Evolutionary conservation across 805 yeast genomes (phyloP).

Genomic region (Jamesozyma rosinii): DNA sequence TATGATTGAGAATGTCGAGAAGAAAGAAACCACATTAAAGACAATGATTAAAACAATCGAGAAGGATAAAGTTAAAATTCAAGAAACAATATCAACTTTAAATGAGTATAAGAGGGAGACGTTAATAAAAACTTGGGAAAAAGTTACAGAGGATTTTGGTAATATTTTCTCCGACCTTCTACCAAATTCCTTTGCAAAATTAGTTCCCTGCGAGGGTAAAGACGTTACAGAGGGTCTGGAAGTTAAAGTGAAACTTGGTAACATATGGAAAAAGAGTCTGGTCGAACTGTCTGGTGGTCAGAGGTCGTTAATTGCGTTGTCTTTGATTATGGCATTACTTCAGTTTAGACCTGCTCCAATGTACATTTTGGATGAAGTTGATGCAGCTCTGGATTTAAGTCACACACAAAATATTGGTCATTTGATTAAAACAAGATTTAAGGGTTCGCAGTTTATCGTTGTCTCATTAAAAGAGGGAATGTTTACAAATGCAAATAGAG

Average conservation of each 20-base stretch:
- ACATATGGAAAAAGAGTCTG: constrained; percentile 90
- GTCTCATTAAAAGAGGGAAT: constrained; percentile 96
- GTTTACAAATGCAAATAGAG: constrained; percentile 94
- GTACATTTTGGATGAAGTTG: constrained; percentile 96
- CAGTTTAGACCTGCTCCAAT: constrained; percentile 98
- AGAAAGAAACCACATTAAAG: constrained; percentile 67
- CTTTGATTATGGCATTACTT: constrained; percentile 81
- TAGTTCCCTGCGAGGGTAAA: constrained; percentile 69
- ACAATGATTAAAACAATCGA: constrained; percentile 80
- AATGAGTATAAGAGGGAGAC: constrained; percentile 82
- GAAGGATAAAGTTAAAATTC: constrained; percentile 81
- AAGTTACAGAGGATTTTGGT: constrained; percentile 85
- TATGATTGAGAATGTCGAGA: constrained; percentile 85
- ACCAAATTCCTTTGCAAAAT: constrained; percentile 83
- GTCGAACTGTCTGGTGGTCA: constrained; percentile 97
- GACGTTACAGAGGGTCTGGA: constrained; percentile 87
- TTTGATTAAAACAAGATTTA: constrained; percentile 85
- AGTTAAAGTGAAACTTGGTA: constrained; percentile 81
- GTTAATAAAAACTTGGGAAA: constrained; percentile 71
- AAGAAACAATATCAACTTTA: constrained; percentile 72
- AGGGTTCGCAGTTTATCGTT: constrained; percentile 92
- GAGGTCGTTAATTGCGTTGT: constrained; percentile 84
- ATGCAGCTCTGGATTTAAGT: constrained; percentile 93
- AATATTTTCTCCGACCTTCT: constrained; percentile 76
- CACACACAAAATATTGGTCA: constrained; percentile 98